Evolutionary conservation across 106 monocot genomes (phyloP).

Genomic region (Vanilla planifolia): DNA sequence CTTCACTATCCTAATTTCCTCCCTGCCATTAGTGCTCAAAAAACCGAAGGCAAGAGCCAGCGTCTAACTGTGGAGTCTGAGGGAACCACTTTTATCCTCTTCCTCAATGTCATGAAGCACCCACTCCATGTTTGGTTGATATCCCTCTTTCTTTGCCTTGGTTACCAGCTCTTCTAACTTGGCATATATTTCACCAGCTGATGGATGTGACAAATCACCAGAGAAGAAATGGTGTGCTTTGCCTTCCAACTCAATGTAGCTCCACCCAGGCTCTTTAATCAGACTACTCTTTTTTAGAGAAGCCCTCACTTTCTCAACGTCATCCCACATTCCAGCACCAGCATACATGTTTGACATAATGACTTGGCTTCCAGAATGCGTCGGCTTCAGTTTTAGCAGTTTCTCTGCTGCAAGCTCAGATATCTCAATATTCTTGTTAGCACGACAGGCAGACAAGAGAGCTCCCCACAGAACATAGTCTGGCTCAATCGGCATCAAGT

Average conservation of each 20-base stretch:
- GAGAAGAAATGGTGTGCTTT: constrained; percentile 18
- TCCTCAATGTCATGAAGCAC: constrained; percentile 57
- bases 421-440: constrained; percentile 24
- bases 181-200: constrained; percentile 18
- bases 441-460: constrained; percentile 35
- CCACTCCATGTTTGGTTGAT: constrained; percentile 38
- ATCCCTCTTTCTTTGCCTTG: constrained; percentile 28
- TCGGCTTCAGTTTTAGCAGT: constrained; percentile 31
- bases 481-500: constrained; percentile 32
- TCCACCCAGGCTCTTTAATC: constrained; percentile 32
- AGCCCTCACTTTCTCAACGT: constrained; percentile 25
- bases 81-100: constrained; percentile 46
- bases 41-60: constrained; percentile 48
- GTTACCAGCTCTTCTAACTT: constrained; percentile 36
- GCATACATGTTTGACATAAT: constrained; percentile 47
- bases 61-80: constrained; percentile 58
- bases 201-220: constrained; percentile 26
- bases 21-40: constrained; percentile 9
- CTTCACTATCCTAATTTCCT: constrained; percentile 33
- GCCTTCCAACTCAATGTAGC: constrained; percentile 34
- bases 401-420: constrained; percentile 35
- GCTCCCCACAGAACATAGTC: constrained; percentile 54
- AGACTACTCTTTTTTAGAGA: constrained; percentile 23
- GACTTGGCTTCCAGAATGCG: constrained; percentile 28
- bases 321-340: constrained; percentile 21